These are phyloP conservation scores for Ophiostoma sp. DNA, from an alignment of 2,329 filamentous ascomycete genomes.

Conservation along the genomic window DNA sequence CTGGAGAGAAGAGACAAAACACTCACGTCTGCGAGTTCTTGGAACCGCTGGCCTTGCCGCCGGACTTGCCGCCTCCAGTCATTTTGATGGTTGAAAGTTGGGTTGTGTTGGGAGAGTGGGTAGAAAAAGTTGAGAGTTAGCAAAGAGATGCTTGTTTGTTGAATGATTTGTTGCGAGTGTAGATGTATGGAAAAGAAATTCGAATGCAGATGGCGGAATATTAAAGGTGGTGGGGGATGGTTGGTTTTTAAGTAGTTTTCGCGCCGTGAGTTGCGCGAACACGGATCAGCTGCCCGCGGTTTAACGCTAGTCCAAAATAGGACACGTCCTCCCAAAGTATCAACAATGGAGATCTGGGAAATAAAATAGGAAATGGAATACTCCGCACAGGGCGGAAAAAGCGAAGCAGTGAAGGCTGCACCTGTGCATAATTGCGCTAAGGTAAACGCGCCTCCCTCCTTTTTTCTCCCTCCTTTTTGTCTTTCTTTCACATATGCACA, in stretches of 20 bases:
- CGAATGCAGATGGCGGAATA: conserved; percentile 40
- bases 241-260: conserved; percentile 59
- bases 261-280: conserved; percentile 45
- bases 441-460: background rate
- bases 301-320: conserved; percentile 38
- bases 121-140: conserved; percentile 33
- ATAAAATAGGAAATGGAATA: conserved; percentile 24
- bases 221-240: conserved; percentile 46
- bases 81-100: conserved; percentile 69
- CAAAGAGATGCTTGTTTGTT: conserved; percentile 33
- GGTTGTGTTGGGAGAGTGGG: conserved; percentile 32
- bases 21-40: conserved; percentile 99
- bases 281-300: conserved; percentile 49
- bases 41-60: conserved; percentile 97
- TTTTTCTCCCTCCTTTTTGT: too few relatives aligned
- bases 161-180: conserved; percentile 35
- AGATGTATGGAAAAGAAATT: conserved; percentile 42
- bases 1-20: conserved; percentile 31
- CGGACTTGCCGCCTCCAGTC: conserved; percentile 99
- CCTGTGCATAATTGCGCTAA: background rate
- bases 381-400: background rate
- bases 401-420: background rate
- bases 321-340: conserved; percentile 23
- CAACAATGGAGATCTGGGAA: conserved; percentile 3
- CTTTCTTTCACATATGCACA: too few relatives aligned